These are phyloP conservation scores for Mycena leptocephala DNA, from an alignment of 768 basidiomycete genomes.

Conservation along the genomic window DNA sequence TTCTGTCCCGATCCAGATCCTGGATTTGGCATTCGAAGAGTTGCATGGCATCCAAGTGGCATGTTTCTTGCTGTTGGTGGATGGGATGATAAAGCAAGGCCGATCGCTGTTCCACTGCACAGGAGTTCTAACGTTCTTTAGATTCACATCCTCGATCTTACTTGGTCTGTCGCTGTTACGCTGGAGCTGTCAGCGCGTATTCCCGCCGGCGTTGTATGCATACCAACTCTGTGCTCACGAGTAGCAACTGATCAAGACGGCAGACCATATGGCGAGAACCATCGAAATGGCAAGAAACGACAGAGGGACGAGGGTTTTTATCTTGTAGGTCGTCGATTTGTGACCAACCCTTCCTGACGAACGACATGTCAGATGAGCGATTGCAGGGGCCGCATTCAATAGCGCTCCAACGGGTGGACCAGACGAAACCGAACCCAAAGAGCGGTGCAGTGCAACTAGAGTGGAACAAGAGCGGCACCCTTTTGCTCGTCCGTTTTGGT, in stretches of 20 bases:
- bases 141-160: slow-evolving; percentile 85
- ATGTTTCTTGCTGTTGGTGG: slow-evolving; percentile 87
- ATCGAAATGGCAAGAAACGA: slow-evolving; percentile 85
- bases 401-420: slow-evolving; percentile 66
- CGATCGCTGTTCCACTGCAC: not conserved
- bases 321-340: slow-evolving; percentile 70
- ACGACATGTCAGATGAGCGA: slow-evolving; percentile 70
- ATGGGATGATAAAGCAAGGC: slow-evolving; percentile 89
- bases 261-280: slow-evolving; percentile 93
- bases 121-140: slow-evolving; percentile 46
- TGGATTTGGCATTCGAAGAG: slow-evolving; percentile 85
- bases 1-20: slow-evolving; percentile 86
- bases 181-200: slow-evolving; percentile 77
- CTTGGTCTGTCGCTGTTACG: slow-evolving; percentile 79
- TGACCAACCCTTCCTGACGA: not conserved
- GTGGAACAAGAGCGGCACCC: slow-evolving; percentile 85
- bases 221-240: not conserved
- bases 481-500: slow-evolving; percentile 86
- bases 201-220: slow-evolving; percentile 69
- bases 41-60: slow-evolving; percentile 91
- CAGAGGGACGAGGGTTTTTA: slow-evolving; percentile 89
- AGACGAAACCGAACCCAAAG: slow-evolving; percentile 75
- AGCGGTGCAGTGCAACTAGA: slow-evolving; percentile 81
- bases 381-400: slow-evolving; percentile 72
- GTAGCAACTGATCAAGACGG: not conserved